Base-by-base conservation (phyloP, 768 basidiomycete species). In the Rossbeevera mucosa region DNA sequence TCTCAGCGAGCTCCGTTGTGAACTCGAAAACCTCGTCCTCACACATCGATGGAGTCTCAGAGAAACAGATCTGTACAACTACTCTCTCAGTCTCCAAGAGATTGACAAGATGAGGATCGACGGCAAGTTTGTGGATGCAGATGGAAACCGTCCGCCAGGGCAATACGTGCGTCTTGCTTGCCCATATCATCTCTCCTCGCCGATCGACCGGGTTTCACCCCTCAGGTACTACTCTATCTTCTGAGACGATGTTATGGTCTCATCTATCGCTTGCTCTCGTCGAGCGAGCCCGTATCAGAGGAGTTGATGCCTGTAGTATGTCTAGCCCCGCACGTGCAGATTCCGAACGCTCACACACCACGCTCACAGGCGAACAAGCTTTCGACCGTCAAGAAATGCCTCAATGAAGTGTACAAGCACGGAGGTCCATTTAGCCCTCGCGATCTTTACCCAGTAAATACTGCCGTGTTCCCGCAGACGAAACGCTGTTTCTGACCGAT, bases 41-140 rank as follows among this genome's bases (percentile, higher is more conserved):
- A 98, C 96, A 1, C 96, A 95, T 67, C 85, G 96, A 30, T 99
- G 96, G 96, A 97, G 87, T 54, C 74, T 99, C 50, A 78, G 94
- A 40, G 96, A 99, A 76, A 92, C 91, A 1, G 93, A 95, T 61
- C 73, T 95, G 20, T 93, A 83, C 79, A 97, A 92, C 70, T 98
- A 95, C 70, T 91, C 91, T 20, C 76, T 93, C 48, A 91, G 91
- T 66, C 72, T 99, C 55, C 87, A 94, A 63, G 94, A 98, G 69
- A 94, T 99, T 36, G 96, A 99, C 71, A 86, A 88, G 71, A 93
- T 98, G 93, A 76, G 96, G 21, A 82, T 97, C 6, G 93, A 98
- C 56, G 96, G 96, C 51, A 95, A 96, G 71, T 99, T 98, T 64
- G 86, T 95, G 6, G 94, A 98, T 64, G 78, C 87, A 0, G 94